Evolutionary conservation across 371 early-diverging fungal genomes (phyloP), one percentile per base, ranked within the genome.

Genomic region (Mortierella sp.): DNA sequence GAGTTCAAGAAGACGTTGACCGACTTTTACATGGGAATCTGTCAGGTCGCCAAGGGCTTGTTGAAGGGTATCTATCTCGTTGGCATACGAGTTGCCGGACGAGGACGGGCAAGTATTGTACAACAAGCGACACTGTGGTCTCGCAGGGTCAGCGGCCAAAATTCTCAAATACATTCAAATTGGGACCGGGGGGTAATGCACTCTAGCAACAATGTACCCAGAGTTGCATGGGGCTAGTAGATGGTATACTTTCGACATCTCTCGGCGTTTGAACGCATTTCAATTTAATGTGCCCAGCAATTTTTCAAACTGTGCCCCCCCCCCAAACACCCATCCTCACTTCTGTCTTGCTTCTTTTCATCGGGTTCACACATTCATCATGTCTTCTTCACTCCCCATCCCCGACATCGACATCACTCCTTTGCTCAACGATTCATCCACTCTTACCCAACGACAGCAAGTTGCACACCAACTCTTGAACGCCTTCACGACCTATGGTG

Each of bases 71-170:
- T 79, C n/a, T n/a, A n/a, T n/a, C 46, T 57, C 68, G 3, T 25
- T 70, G 49, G 74, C 81, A 0, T 24, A 65, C 19, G 62, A 41
- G 0, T 49, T 65, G 10, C 34, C 34, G 63, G 57, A 69, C 14
- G 73, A 70, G 49, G 44, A 56, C 25, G 78, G 66, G 24, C 34
- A 55, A 69, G 50, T 67, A 69, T 57, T 82, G 81, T 47, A 52
- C 60, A 29, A 67, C 73, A 13, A 80, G 80, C 52, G 83, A 83
- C 37, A 83, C 82, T 13, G 83, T 85, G n/a, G n/a, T n/a, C n/a
- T n/a, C n/a, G n/a, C n/a, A n/a, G n/a, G n/a, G n/a, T n/a, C n/a
- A n/a, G n/a, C n/a, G n/a, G n/a, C n/a, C n/a, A n/a, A n/a, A n/a
- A n/a, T n/a, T n/a, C n/a, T n/a, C n/a, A n/a, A n/a, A n/a, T n/a